phyloP scores from a whole-genome alignment of 208 protist genomes.

The Acanthamoeba royreba region DNA sequence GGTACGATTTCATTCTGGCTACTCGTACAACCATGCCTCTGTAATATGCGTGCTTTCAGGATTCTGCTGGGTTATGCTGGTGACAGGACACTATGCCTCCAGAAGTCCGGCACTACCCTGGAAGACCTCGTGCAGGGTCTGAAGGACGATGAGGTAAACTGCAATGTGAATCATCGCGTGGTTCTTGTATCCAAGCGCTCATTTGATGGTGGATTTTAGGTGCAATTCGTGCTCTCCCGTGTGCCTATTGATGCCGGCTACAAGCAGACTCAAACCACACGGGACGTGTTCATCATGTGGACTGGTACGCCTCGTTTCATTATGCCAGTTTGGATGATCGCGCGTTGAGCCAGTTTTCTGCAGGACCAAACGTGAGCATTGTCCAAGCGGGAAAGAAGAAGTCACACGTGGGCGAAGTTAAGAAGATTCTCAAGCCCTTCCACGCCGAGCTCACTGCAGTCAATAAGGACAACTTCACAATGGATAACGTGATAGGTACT shows the following conservation, averaged over 20 bases:
- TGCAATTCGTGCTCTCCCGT: constrained; percentile 5
- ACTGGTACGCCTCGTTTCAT: neutral
- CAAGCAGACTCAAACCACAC: neutral
- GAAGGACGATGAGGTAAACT: neutral
- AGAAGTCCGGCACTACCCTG: neutral
- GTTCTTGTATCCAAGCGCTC: neutral
- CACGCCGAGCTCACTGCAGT: constrained; percentile 37
- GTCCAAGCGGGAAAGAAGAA: constrained; percentile 33
- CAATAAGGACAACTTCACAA: constrained; percentile 20
- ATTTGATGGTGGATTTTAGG: neutral
- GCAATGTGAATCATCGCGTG: neutral
- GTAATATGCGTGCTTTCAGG: neutral
- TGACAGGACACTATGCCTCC: neutral
- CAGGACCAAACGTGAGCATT: neutral
- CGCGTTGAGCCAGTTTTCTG: neutral
- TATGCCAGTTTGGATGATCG: too few relatives aligned
- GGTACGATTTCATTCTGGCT: neutral
- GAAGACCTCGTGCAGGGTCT: neutral
- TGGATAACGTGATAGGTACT: constrained; percentile 33
- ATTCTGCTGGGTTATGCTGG: neutral
- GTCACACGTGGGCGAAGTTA: constrained; percentile 27
- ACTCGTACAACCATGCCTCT: neutral
- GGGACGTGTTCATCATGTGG: constrained; percentile 43
- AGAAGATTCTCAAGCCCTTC: constrained; percentile 43
- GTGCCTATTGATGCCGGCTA: neutral